Base-by-base conservation (phyloP, 371 early-diverging fungal species). In the Apophysomyces variabilis region DNA sequence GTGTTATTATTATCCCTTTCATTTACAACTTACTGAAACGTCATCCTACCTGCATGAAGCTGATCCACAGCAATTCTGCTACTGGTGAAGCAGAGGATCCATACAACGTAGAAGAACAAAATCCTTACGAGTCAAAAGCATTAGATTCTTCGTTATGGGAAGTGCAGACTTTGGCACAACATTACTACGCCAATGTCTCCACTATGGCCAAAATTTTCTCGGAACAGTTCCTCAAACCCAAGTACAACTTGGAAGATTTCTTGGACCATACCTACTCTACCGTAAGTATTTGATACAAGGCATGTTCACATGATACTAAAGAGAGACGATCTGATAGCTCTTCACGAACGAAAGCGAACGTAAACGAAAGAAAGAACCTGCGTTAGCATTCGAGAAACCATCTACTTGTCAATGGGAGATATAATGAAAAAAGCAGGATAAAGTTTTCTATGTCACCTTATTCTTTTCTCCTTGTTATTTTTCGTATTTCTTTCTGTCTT, bases 71-170 rank as follows among this genome's bases (percentile, higher is more conserved):
- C 21, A 70, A 72, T 32, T 71, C 72, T 21, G 76, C 75, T 7
- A 59, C 70, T 6, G 65, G 71, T 21, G 73, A 78, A 64, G 66
- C 73, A 7, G 74, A 71, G 21, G 98, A 98, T 69, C 86, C 88
- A 3, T 98, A 87, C 69, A 71, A 83, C 56, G 77, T 86, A 61
- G 67, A 80, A 4, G 89, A 90, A 62, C 57, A 69, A 5, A 89
- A 96, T 69, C 96, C 95, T 7, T 87, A 88, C 66, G 87, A 93
- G 65, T 86, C 84, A 64, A 74, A 82, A n/a, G 97, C 97, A 0
- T 66, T 95, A 5, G 88, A 93, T 36, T 94, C 94, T 65, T 95
- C 94, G 7, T 76, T 98, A 60, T 98, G 98, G 98, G 98, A 98
- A 75, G 62, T 98, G 6, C 78, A 87, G 79, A 87, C 93, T 1